phyloP scores from a whole-genome alignment of 192 early-diverging fungal species.

The Umbelopsis vinacea region DNA sequence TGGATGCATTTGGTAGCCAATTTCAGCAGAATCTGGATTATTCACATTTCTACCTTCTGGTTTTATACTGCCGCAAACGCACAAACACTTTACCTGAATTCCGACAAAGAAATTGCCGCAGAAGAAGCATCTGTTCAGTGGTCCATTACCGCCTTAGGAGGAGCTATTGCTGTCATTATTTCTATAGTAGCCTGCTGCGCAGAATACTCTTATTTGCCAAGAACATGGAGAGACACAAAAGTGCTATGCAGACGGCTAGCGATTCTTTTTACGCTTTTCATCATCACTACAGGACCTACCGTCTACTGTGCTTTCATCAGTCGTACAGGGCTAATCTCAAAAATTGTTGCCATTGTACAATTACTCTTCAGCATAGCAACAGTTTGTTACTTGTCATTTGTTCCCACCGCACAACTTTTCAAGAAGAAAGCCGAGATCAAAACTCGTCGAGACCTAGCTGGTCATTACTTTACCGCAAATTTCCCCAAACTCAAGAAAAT shows the following conservation, averaged over 20 bases:
- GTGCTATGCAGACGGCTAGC: slow-evolving; percentile 54
- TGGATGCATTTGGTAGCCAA: slow-evolving; percentile 84
- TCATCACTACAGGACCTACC: slow-evolving; percentile 67
- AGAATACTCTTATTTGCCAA: slow-evolving; percentile 74
- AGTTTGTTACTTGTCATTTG: slow-evolving; percentile 66
- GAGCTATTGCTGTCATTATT: slow-evolving; percentile 70
- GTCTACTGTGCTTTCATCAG: slow-evolving; percentile 58
- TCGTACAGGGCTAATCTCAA: slow-evolving; percentile 50
- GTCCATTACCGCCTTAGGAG: slow-evolving; percentile 73
- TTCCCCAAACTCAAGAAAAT: slow-evolving; percentile 70
- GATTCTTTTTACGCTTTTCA: slow-evolving; percentile 62
- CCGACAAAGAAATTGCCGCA: slow-evolving; percentile 44
- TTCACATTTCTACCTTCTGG: slow-evolving; percentile 79
- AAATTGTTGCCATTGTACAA: slow-evolving; percentile 67
- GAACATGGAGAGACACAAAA: slow-evolving; percentile 59
- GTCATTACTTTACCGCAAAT: slow-evolving; percentile 71
- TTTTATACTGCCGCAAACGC: slow-evolving; percentile 79
- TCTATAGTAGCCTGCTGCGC: slow-evolving; percentile 67
- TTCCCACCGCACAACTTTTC: slow-evolving; percentile 69
- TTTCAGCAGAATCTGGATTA: slow-evolving; percentile 86
- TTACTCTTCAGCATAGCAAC: slow-evolving; percentile 70
- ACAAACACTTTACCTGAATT: slow-evolving; percentile 62
- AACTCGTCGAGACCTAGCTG: slow-evolving; percentile 48
- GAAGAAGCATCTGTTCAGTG: slow-evolving; percentile 52
- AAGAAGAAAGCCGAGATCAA: slow-evolving; percentile 37